phyloP scores from a whole-genome alignment of 352 stramenopile species.

The Pythium dissotocum region DNA sequence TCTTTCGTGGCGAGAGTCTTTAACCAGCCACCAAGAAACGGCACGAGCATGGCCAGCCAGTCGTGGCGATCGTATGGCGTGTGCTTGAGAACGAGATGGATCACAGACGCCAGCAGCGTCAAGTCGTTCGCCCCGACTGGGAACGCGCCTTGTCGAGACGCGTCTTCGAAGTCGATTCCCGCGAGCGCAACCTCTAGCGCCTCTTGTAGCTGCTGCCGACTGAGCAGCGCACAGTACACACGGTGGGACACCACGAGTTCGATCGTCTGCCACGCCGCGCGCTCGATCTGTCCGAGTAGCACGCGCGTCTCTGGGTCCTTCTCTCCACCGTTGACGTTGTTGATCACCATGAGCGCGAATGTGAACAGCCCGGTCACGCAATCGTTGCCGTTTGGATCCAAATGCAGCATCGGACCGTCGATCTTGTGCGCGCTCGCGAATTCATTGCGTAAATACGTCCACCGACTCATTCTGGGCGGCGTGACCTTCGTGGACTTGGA shows the following conservation, averaged over 20 bases:
- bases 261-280: slow-evolving; percentile 67
- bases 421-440: slow-evolving; percentile 54
- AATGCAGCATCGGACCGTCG: slow-evolving; percentile 58
- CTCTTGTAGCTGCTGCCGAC: slow-evolving; percentile 49
- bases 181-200: slow-evolving; percentile 58
- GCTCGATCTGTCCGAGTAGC: slow-evolving; percentile 44
- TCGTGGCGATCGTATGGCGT: slow-evolving; percentile 59
- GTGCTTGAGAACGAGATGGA: slow-evolving; percentile 54
- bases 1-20: slow-evolving; percentile 25
- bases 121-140: slow-evolving; percentile 25
- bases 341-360: slow-evolving; percentile 55
- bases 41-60: slow-evolving; percentile 41
- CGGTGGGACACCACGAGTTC: slow-evolving; percentile 53
- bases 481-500: slow-evolving; percentile 26
- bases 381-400: slow-evolving; percentile 72
- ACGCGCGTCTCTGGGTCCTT: slow-evolving; percentile 28
- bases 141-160: slow-evolving; percentile 15
- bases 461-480: slow-evolving; percentile 46
- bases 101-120: slow-evolving; percentile 30
- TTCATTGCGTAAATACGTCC: slow-evolving; percentile 61
- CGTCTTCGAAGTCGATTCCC: slow-evolving; percentile 41
- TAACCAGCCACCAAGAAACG: slow-evolving; percentile 61
- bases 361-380: slow-evolving; percentile 55
- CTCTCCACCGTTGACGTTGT: slow-evolving; percentile 32
- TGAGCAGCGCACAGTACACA: slow-evolving; percentile 70